phyloP scores from a whole-genome alignment of 2,329 filamentous ascomycete genomes.

The Aspergillus carbonarius region DNA sequence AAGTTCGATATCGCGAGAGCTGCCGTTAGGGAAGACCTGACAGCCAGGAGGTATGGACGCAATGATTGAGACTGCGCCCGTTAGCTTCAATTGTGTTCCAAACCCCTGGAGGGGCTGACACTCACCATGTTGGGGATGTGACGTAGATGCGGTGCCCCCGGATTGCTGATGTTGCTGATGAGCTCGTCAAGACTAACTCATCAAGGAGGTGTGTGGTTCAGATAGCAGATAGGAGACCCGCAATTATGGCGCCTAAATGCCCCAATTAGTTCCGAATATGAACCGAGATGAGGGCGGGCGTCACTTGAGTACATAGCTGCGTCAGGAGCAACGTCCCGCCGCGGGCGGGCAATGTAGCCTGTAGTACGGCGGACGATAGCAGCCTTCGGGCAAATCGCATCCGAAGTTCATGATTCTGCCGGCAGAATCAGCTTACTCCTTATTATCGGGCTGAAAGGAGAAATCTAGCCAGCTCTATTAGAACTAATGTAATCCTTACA shows the following conservation, averaged over 20 bases:
- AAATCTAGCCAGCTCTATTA: too few relatives aligned
- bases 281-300: not conserved
- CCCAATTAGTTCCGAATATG: not conserved
- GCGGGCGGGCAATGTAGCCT: slow-evolving; percentile 2
- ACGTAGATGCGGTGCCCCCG: slow-evolving; percentile 12
- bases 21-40: slow-evolving; percentile 89
- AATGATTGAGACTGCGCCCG: slow-evolving; percentile 80
- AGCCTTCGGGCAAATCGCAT: not conserved
- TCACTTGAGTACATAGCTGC: not conserved
- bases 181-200: slow-evolving; percentile 6
- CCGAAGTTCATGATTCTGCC: not conserved
- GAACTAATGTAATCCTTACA: too few relatives aligned
- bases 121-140: slow-evolving; percentile 31
- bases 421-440: not conserved
- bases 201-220: not conserved
- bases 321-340: slow-evolving; percentile 18
- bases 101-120: not conserved
- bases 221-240: not conserved
- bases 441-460: too few relatives aligned
- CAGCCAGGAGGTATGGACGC: slow-evolving; percentile 92
- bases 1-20: slow-evolving; percentile 95
- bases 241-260: slow-evolving; percentile 3
- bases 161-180: not conserved
- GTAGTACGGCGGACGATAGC: not conserved
- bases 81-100: slow-evolving; percentile 12